phyloP scores from a whole-genome alignment of 2,329 filamentous ascomycete genomes.

The Periglandula ipomoeae region DNA sequence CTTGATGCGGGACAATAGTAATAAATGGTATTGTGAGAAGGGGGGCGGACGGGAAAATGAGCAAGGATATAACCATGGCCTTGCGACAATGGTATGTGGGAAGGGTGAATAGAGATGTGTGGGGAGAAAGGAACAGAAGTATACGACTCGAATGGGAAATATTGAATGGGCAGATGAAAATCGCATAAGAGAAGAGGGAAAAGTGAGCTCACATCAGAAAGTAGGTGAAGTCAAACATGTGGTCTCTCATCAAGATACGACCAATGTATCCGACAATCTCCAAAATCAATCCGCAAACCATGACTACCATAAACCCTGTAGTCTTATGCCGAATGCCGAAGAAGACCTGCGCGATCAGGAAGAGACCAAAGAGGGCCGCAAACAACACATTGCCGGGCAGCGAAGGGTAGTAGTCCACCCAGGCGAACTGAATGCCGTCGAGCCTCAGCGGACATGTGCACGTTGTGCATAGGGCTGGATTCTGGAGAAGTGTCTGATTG shows the following conservation, averaged over 20 bases:
- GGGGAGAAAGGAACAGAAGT: too few relatives aligned
- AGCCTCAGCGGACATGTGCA: not conserved
- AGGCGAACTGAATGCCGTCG: not conserved
- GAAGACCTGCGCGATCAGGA: slow-evolving; percentile 6
- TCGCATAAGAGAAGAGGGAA: not conserved
- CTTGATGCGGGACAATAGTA: too few relatives aligned
- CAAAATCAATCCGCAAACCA: slow-evolving; percentile 14
- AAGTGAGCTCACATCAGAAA: not conserved
- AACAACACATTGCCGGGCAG: not conserved
- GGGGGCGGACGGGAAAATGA: too few relatives aligned
- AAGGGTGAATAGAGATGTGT: too few relatives aligned
- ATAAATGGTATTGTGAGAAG: too few relatives aligned
- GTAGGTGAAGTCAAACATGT: slow-evolving; percentile 6
- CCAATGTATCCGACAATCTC: slow-evolving; percentile 15
- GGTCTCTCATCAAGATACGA: slow-evolving; percentile 12
- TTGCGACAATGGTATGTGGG: too few relatives aligned
- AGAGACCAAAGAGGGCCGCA: not conserved
- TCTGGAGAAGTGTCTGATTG: not conserved
- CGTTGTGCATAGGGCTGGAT: not conserved
- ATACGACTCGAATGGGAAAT: too few relatives aligned
- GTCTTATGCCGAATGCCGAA: slow-evolving; percentile 14
- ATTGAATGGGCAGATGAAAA: too few relatives aligned
- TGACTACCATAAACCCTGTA: slow-evolving; percentile 13
- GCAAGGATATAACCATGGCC: too few relatives aligned
- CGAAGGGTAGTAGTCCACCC: not conserved